These are phyloP conservation scores for Hydrangea macrophylla DNA, from an alignment of 148 eudicot species.

Conservation along the genomic window DNA sequence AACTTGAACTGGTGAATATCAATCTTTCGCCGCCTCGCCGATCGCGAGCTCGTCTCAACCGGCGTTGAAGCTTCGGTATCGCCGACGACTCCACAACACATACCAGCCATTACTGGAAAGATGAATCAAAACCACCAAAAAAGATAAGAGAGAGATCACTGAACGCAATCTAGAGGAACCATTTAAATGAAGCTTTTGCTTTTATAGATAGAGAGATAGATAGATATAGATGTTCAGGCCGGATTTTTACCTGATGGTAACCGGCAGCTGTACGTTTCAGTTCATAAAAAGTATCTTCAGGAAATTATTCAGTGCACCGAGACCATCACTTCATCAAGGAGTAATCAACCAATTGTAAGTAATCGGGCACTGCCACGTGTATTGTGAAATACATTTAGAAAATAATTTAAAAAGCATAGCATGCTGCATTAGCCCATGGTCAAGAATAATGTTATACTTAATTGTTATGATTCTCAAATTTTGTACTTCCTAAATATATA, in stretches of 20 bases:
- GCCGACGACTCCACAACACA: conserved; percentile 66
- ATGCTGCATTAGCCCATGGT: too few species aligned
- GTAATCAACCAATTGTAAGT: too few species aligned
- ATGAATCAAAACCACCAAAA: neutral
- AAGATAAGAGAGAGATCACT: neutral
- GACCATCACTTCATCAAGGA: too few species aligned
- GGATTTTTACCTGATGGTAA: conserved; percentile 11
- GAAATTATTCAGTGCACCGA: too few species aligned
- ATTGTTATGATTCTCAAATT: too few species aligned
- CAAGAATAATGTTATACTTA: too few species aligned
- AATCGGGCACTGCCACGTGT: too few species aligned
- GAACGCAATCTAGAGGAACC: neutral
- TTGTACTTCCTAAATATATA: too few species aligned
- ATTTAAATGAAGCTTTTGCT: conserved; percentile 7
- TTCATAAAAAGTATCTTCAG: conserved; percentile 50
- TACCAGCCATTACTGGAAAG: conserved; percentile 52
- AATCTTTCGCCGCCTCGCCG: conserved; percentile 46
- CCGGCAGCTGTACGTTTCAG: conserved; percentile 38
- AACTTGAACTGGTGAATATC: conserved; percentile 47
- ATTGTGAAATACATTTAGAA: too few species aligned
- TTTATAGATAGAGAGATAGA: neutral
- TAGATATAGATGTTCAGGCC: conserved; percentile 7
- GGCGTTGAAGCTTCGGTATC: conserved; percentile 54
- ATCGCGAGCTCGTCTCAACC: conserved; percentile 40
- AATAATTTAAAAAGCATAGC: too few species aligned